Percentiles rank a stretch among this genome's conserved stretches.
These are phyloP conservation scores for Gossypium rotundifolium DNA, from an alignment of 345 rosid genomes.

Conservation along the genomic window DNA sequence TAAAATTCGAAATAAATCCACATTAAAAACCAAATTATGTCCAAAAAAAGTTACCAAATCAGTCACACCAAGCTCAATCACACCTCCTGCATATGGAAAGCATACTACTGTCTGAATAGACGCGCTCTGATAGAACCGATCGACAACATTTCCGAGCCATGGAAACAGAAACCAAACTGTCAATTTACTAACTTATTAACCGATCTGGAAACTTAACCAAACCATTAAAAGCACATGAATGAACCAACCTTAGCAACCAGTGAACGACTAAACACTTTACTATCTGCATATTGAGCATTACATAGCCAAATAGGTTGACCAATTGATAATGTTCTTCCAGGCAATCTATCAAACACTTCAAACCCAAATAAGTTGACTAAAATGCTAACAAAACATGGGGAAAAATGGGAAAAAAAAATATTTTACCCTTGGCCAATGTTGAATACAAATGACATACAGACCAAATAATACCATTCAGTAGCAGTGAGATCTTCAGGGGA, in stretches of 20 bases:
- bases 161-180: conserved; percentile 7
- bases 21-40: neutral
- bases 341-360: conserved; percentile 44
- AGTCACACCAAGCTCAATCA: conserved; percentile 76
- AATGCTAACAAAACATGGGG: neutral
- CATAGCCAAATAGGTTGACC: conserved; percentile 68
- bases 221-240: neutral
- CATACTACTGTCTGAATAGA: conserved; percentile 77
- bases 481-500: conserved; percentile 95
- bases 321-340: conserved; percentile 65
- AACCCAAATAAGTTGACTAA: neutral
- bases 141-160: conserved; percentile 13
- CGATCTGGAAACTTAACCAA: neutral
- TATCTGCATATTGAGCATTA: conserved; percentile 77
- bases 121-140: conserved; percentile 60
- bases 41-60: conserved; percentile 48
- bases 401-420: neutral
- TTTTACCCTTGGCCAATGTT: conserved; percentile 76
- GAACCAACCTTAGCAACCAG: conserved; percentile 79
- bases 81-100: conserved; percentile 76
- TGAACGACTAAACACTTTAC: conserved; percentile 81
- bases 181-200: neutral
- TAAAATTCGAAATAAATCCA: neutral
- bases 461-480: conserved; percentile 93
- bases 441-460: conserved; percentile 93